A percentile compares a stretch with the other conserved stretches of the same genome.
Evolutionary conservation across 2,329 filamentous ascomycete species (phyloP).

Genomic region (Cordyceps fumosorosea): DNA sequence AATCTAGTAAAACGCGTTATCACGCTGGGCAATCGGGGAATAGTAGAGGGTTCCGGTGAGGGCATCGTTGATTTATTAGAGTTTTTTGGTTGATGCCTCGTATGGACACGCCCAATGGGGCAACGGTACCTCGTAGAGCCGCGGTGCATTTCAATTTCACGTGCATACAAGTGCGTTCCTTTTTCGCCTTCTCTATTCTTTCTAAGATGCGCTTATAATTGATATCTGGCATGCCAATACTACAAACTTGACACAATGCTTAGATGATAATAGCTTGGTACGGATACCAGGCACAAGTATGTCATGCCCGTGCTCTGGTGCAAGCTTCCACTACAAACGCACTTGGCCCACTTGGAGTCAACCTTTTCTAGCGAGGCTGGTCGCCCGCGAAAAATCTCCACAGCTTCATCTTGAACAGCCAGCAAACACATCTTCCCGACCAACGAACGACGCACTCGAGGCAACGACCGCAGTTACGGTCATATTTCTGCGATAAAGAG

Average conservation of each 20-base stretch:
- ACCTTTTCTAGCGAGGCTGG: slow-evolving; percentile 5
- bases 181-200: background rate
- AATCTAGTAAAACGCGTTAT: background rate
- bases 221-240: background rate
- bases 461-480: background rate
- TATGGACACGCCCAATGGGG: slow-evolving; percentile 1
- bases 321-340: background rate
- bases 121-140: background rate
- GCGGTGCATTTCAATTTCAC: background rate
- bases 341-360: background rate
- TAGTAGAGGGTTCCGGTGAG: background rate
- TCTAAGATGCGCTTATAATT: background rate
- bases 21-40: no score
- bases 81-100: background rate
- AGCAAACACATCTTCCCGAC: slow-evolving; percentile 31
- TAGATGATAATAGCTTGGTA: background rate
- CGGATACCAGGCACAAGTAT: background rate
- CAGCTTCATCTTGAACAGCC: slow-evolving; percentile 5
- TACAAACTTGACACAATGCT: background rate
- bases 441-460: slow-evolving; percentile 20
- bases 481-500: background rate
- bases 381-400: slow-evolving; percentile 7
- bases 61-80: background rate
- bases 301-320: background rate
- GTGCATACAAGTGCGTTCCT: background rate